phyloP scores from a whole-genome alignment of 139 green algal genomes.

The Auxenochlorella protothecoides region DNA sequence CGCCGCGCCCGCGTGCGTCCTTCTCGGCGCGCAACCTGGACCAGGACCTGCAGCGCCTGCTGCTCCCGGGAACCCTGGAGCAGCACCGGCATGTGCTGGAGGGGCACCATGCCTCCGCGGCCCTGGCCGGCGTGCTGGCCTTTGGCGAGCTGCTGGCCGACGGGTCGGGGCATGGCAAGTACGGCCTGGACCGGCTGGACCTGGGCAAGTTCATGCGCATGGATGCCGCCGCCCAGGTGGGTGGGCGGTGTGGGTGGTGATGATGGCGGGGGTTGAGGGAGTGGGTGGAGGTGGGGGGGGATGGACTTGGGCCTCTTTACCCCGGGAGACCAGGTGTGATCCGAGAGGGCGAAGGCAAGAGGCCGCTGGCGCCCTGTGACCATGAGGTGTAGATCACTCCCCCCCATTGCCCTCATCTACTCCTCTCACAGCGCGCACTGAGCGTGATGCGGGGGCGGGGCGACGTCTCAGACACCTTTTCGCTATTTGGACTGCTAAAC shows the following conservation, averaged over 20 bases:
- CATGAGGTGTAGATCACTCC: slow-evolving; percentile 29
- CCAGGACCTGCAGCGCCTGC: slow-evolving; percentile 40
- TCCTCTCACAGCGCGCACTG: slow-evolving; percentile 53
- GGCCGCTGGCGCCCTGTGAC: slow-evolving; percentile 16
- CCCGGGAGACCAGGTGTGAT: no score
- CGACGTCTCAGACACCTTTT: slow-evolving; percentile 66
- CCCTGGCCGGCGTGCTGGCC: slow-evolving; percentile 53
- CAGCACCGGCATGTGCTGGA: slow-evolving; percentile 62
- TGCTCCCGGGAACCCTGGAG: slow-evolving; percentile 42
- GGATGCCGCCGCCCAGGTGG: no score
- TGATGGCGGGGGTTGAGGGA: slow-evolving; percentile 15
- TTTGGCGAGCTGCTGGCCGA: slow-evolving; percentile 57
- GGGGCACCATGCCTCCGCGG: slow-evolving; percentile 33
- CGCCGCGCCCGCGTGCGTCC: slow-evolving; percentile 25
- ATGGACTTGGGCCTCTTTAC: neutral
- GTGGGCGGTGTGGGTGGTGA: no score
- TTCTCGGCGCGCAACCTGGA: slow-evolving; percentile 69
- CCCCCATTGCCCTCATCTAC: no score
- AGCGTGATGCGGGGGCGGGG: slow-evolving; percentile 70
- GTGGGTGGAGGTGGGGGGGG: slow-evolving; percentile 32
- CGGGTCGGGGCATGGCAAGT: slow-evolving; percentile 38
- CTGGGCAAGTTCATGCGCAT: slow-evolving; percentile 4
- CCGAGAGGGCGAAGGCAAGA: no score
- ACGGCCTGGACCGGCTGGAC: slow-evolving; percentile 61
- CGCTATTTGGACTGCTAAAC: slow-evolving; percentile 83